These are phyloP conservation scores for Pseudopithomyces chartarum DNA, from an alignment of 2,329 filamentous ascomycete genomes.

Conservation along the genomic window DNA sequence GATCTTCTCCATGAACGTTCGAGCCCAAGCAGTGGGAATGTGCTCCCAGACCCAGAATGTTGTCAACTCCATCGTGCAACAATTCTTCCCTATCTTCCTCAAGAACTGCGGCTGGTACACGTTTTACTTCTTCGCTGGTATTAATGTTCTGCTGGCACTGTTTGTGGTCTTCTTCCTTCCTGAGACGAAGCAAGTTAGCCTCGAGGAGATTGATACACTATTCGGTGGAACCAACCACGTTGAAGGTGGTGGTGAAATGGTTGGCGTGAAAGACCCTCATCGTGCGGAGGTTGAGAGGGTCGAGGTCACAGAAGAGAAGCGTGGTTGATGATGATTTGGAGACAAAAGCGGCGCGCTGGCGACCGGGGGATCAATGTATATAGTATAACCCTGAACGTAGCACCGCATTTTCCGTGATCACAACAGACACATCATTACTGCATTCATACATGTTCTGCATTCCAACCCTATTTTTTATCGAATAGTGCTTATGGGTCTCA, in stretches of 20 bases:
- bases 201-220: conserved; percentile 62
- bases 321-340: neutral
- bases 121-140: conserved; percentile 61
- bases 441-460: too few relatives aligned
- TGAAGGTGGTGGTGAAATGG: conserved; percentile 58
- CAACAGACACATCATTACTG: neutral
- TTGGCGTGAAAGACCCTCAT: conserved; percentile 42
- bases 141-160: conserved; percentile 47
- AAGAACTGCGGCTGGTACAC: conserved; percentile 62
- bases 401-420: neutral
- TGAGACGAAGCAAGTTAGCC: conserved; percentile 51
- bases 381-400: neutral
- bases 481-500: too few relatives aligned
- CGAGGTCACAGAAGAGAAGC: conserved; percentile 23
- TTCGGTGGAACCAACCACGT: conserved; percentile 64
- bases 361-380: neutral
- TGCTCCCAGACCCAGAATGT: conserved; percentile 62
- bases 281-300: conserved; percentile 34
- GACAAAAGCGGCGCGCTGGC: neutral
- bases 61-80: conserved; percentile 70
- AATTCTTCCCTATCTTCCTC: conserved; percentile 72
- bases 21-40: conserved; percentile 73
- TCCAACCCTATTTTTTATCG: too few relatives aligned
- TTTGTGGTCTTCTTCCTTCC: conserved; percentile 52
- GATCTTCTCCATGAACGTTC: conserved; percentile 74